Percentiles rank a stretch among this genome's conserved stretches.
These are phyloP conservation scores for Lepraria neglecta DNA, from an alignment of 495 filamentous ascomycete species.

Conservation along the genomic window DNA sequence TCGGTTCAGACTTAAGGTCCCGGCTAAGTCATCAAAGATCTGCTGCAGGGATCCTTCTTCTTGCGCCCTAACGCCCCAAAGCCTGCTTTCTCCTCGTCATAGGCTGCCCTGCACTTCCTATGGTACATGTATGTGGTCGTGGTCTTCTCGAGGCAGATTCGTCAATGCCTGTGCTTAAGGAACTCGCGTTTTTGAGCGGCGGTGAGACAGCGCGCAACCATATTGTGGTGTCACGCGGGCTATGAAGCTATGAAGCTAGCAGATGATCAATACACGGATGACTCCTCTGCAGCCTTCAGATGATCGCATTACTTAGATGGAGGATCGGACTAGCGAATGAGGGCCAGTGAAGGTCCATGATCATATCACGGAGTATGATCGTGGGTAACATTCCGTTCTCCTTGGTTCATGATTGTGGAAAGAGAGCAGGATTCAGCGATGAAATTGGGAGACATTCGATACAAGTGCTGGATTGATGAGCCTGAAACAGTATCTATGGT, in stretches of 20 bases:
- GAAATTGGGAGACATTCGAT: too few species aligned
- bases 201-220: constrained; percentile 9
- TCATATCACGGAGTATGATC: too few species aligned
- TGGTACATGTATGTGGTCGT: not conserved
- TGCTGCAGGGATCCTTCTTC: not conserved
- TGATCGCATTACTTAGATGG: not conserved
- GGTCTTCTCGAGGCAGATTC: not conserved
- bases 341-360: too few species aligned
- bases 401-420: too few species aligned
- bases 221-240: constrained; percentile 4
- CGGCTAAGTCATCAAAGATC: constrained; percentile 5
- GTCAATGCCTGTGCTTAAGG: not conserved
- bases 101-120: constrained; percentile 2
- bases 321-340: too few species aligned
- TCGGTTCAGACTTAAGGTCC: constrained; percentile 3
- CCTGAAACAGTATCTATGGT: too few species aligned
- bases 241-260: not conserved
- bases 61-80: constrained; percentile 8
- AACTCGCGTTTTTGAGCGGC: not conserved
- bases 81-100: not conserved
- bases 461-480: too few species aligned
- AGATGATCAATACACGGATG: constrained; percentile 5
- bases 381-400: too few species aligned
- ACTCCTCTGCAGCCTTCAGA: not conserved
- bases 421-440: too few species aligned